Evolutionary conservation across 495 filamentous ascomycete species (phyloP).

Genomic region (Trichoderma virens): DNA sequence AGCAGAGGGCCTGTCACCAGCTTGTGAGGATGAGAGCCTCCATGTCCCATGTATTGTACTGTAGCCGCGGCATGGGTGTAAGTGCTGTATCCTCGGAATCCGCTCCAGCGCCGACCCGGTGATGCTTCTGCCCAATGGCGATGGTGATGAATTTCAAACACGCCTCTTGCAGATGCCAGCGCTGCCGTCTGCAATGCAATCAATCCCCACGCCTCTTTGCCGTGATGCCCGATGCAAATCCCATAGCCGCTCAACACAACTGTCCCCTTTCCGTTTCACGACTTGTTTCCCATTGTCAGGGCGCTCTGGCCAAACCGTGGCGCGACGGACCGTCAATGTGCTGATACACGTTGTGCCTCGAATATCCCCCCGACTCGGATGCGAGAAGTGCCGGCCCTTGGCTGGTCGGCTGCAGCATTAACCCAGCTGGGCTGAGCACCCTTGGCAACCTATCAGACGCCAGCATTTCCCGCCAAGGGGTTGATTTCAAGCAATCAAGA

Average conservation of each 20-base stretch:
- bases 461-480: slow-evolving; percentile 2
- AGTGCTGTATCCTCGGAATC: too few relatives aligned
- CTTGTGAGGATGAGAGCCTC: too few relatives aligned
- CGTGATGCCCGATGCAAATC: too few relatives aligned
- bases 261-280: not conserved
- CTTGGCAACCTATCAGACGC: not conserved
- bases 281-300: not conserved
- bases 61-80: too few relatives aligned
- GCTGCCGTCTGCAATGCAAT: too few relatives aligned
- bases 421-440: not conserved
- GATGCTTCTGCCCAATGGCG: too few relatives aligned
- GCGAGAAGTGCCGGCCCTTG: not conserved
- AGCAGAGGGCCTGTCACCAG: too few relatives aligned
- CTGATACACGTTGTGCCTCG: slow-evolving; percentile 1
- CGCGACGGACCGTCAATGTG: not conserved
- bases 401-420: not conserved
- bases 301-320: not conserved
- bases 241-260: not conserved
- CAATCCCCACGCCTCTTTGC: too few relatives aligned
- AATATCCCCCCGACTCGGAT: not conserved
- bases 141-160: too few relatives aligned
- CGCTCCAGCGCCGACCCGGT: too few relatives aligned
- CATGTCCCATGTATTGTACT: too few relatives aligned
- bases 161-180: too few relatives aligned
- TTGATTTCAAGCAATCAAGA: not conserved